Evolutionary conservation across 768 basidiomycete genomes (phyloP).

Genomic region (Fibroporia radiculosa): DNA sequence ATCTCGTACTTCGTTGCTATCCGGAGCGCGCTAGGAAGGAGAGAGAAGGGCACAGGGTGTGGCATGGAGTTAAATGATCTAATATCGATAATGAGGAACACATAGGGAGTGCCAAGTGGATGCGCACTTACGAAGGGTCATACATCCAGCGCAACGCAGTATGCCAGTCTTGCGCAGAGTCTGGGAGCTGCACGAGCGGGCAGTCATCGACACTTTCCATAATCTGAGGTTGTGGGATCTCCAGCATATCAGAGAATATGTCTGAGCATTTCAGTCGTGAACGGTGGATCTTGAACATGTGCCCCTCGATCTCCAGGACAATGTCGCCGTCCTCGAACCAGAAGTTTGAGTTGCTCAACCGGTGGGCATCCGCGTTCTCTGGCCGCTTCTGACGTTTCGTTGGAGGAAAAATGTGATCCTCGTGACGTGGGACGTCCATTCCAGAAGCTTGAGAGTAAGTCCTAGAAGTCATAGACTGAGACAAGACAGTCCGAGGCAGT

Average conservation of each 20-base stretch:
- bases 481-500: no score
- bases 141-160: slow-evolving; percentile 27
- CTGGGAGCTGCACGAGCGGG: slow-evolving; percentile 23
- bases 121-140: slow-evolving; percentile 21
- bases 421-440: no score
- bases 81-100: not conserved
- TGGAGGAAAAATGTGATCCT: not conserved
- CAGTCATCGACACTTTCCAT: slow-evolving; percentile 25
- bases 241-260: slow-evolving; percentile 31
- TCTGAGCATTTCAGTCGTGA: slow-evolving; percentile 14
- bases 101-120: not conserved
- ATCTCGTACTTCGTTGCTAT: slow-evolving; percentile 33
- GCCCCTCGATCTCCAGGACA: slow-evolving; percentile 21
- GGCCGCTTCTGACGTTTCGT: not conserved
- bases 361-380: not conserved
- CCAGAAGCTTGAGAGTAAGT: no score
- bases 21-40: slow-evolving; percentile 21
- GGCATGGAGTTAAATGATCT: slow-evolving; percentile 20
- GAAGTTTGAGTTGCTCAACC: not conserved
- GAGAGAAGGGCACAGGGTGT: slow-evolving; percentile 18
- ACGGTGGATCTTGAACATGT: slow-evolving; percentile 17
- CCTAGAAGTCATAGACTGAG: no score
- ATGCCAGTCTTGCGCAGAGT: slow-evolving; percentile 24
- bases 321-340: slow-evolving; percentile 32
- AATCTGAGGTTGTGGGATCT: slow-evolving; percentile 24